A percentile compares a stretch with the other conserved stretches of the same genome.
Conservation (phyloP, 108 stramenopile species). For the Asterionellopsis glacialis region DNA sequence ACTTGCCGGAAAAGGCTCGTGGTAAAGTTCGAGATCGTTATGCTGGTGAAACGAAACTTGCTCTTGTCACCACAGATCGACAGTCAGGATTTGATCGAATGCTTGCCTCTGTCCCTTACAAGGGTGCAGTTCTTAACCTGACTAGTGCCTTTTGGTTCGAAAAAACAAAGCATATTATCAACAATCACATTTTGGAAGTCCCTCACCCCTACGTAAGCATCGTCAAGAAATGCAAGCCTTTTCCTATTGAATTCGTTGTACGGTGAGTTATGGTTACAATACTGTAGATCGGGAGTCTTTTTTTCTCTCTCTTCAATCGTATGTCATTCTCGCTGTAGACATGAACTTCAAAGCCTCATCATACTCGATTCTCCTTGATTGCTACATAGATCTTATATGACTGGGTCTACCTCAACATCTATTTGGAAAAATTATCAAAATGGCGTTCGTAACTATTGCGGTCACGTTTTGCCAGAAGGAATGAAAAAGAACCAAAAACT, state of each 20-base stretch:
- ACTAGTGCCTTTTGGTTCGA: conserved; percentile 96
- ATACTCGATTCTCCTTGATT: neutral
- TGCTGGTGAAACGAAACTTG: conserved; percentile 47
- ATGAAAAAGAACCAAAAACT: conserved; percentile 93
- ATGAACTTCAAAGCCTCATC: too few species aligned
- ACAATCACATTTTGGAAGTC: conserved; percentile 88
- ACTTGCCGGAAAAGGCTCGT: conserved; percentile 5
- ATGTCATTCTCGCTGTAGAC: too few species aligned
- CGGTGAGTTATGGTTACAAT: conserved; percentile 33
- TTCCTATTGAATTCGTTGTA: conserved; percentile 98
- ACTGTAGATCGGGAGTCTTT: too few species aligned
- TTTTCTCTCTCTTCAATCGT: too few species aligned
- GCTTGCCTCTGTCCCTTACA: conserved; percentile 93
- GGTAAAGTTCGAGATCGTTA: conserved; percentile 87
- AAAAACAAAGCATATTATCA: conserved; percentile 79
- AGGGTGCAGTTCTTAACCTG: conserved; percentile 94
- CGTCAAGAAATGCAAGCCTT: conserved; percentile 88
- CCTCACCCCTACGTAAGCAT: conserved; percentile 95
- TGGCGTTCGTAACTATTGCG: conserved; percentile 94
- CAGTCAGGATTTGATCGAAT: conserved; percentile 98
- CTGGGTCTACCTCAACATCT: conserved; percentile 94
- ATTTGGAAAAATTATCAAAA: conserved; percentile 98
- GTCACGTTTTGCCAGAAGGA: conserved; percentile 91
- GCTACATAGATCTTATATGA: conserved; percentile 77
- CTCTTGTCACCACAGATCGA: conserved; percentile 96